A percentile compares a stretch with the other conserved stretches of the same genome.
Conservation (phyloP, 352 stramenopile species). For the Aphanomyces stellatus region DNA sequence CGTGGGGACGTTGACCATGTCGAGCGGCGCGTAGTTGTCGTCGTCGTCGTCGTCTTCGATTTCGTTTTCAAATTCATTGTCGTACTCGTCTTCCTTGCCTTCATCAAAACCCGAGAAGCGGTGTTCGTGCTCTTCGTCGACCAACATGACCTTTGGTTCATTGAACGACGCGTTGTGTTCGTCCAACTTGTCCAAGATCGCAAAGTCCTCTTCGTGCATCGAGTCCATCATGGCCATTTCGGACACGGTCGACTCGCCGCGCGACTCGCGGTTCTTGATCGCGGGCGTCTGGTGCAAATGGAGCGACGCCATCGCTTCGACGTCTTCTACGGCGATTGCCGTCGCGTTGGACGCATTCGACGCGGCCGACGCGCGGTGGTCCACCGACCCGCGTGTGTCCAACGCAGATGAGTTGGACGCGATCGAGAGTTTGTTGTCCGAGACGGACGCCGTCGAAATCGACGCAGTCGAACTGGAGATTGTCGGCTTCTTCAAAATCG, state of each 20-base stretch:
- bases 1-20: not conserved
- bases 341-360: slow-evolving; percentile 18
- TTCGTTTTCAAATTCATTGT: not conserved
- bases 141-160: slow-evolving; percentile 13
- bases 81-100: slow-evolving; percentile 1
- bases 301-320: not conserved
- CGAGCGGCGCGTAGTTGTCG: slow-evolving; percentile 5
- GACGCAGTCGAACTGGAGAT: not conserved
- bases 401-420: not conserved
- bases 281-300: not conserved
- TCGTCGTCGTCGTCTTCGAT: slow-evolving; percentile 10
- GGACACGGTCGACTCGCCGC: not conserved
- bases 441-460: too few species aligned
- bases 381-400: not conserved
- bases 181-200: not conserved
- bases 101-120: not conserved
- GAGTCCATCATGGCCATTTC: slow-evolving; percentile 18
- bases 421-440: slow-evolving; percentile 1
- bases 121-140: slow-evolving; percentile 20
- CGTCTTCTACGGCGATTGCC: slow-evolving; percentile 15
- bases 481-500: not conserved
- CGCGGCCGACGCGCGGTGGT: not conserved
- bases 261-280: not conserved
- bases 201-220: not conserved
- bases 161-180: slow-evolving; percentile 10